Conservation (phyloP, 768 basidiomycete genomes). For the Kwoniella newhampshirensis region DNA sequence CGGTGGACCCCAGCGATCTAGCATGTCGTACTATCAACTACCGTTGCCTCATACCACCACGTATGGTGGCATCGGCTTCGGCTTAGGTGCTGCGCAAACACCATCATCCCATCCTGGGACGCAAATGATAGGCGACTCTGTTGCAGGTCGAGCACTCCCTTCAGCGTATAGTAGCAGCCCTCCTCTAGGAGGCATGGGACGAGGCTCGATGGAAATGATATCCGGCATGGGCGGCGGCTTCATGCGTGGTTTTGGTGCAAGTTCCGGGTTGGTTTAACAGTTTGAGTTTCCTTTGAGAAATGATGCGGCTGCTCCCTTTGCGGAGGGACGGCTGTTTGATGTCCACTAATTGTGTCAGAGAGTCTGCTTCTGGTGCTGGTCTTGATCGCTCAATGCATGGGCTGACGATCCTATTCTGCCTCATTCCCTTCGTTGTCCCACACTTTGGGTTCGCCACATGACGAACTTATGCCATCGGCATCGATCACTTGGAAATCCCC, state of each 20-base stretch:
- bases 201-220: conserved; percentile 17
- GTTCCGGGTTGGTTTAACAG: conserved; percentile 13
- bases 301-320: background rate
- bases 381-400: no score
- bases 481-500: background rate
- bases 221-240: conserved; percentile 16
- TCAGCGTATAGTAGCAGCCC: no score
- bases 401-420: no score
- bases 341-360: no score
- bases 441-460: no score
- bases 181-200: conserved; percentile 10
- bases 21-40: conserved; percentile 16
- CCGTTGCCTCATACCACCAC: conserved; percentile 9
- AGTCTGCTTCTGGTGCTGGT: no score
- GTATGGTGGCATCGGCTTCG: conserved; percentile 33
- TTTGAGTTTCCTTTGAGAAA: background rate
- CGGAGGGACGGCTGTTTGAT: no score
- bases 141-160: no score
- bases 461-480: no score
- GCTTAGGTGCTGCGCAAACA: conserved; percentile 12
- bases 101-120: background rate
- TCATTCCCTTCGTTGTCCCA: no score
- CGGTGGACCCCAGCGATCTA: conserved; percentile 1
- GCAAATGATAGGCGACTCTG: no score
- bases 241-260: conserved; percentile 9